Conservation (phyloP, 2,329 filamentous ascomycete species). For the Penicillium sclerotigenum region DNA sequence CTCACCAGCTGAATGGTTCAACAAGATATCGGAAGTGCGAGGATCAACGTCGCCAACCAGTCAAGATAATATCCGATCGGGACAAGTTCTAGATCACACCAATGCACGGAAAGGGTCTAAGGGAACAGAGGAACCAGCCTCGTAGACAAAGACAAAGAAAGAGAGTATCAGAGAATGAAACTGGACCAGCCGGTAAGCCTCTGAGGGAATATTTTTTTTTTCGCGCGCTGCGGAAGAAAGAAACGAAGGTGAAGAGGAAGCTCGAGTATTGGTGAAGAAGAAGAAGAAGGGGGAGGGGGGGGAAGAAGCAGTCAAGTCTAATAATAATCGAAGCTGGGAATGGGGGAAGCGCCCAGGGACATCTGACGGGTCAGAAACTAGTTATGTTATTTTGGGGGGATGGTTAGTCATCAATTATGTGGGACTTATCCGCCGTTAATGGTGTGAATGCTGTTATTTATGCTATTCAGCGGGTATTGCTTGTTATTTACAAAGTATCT, state of each 20-base stretch:
- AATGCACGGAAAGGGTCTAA: neutral
- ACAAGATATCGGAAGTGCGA: slow-evolving; percentile 10
- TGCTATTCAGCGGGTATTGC: neutral
- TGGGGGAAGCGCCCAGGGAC: slow-evolving; percentile 5
- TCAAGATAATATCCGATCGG: slow-evolving; percentile 8
- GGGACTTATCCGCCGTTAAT: neutral
- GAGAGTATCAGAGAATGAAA: slow-evolving; percentile 31
- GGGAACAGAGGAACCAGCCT: slow-evolving; percentile 39
- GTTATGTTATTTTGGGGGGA: slow-evolving; percentile 9
- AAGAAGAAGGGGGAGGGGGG: slow-evolving; percentile 11
- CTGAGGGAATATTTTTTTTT: too few species aligned
- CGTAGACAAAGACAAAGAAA: slow-evolving; percentile 27
- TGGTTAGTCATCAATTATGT: neutral
- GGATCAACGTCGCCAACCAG: slow-evolving; percentile 7
- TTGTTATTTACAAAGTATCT: neutral
- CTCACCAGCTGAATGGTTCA: slow-evolving; percentile 12
- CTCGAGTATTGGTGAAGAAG: slow-evolving; percentile 16
- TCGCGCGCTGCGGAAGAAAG: slow-evolving; percentile 38
- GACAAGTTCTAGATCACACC: slow-evolving; percentile 11
- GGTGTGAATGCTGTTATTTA: neutral
- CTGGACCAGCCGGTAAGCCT: slow-evolving; percentile 38
- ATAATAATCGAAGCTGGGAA: slow-evolving; percentile 18
- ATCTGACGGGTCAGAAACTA: slow-evolving; percentile 9
- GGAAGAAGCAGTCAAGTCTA: slow-evolving; percentile 10
- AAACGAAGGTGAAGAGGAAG: slow-evolving; percentile 25